A percentile compares a stretch with the other conserved stretches of the same genome.
Evolutionary conservation across 257 asterid genomes (phyloP).

Genomic region (Pogostemon cablin): DNA sequence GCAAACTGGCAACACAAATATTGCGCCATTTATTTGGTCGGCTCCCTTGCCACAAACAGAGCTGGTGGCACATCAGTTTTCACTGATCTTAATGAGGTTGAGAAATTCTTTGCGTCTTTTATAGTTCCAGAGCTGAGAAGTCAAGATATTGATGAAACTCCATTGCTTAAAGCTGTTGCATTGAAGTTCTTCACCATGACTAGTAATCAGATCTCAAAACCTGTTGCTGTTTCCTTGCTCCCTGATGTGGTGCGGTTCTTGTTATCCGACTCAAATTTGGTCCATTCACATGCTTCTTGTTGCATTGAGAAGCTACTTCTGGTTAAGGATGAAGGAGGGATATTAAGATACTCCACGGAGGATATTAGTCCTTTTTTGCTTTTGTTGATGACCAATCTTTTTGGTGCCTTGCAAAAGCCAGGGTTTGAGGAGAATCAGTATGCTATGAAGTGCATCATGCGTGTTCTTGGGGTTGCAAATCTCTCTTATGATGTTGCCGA

Average conservation of each 20-base stretch:
- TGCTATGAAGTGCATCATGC: conserved; percentile 94
- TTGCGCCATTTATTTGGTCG: conserved; percentile 88
- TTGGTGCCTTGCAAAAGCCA: conserved; percentile 75
- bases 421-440: conserved; percentile 97
- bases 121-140: conserved; percentile 87
- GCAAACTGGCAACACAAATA: conserved; percentile 94
- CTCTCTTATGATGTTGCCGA: conserved; percentile 73
- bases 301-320: conserved; percentile 91
- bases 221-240: conserved; percentile 64
- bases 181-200: conserved; percentile 91
- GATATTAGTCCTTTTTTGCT: conserved; percentile 76
- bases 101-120: conserved; percentile 75
- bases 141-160: conserved; percentile 71
- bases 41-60: conserved; percentile 85
- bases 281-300: conserved; percentile 94
- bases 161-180: conserved; percentile 92
- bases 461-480: conserved; percentile 88
- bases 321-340: conserved; percentile 80
- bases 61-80: conserved; percentile 76
- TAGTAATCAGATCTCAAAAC: conserved; percentile 76
- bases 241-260: conserved; percentile 85
- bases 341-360: conserved; percentile 66
- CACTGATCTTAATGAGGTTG: conserved; percentile 87
- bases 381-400: conserved; percentile 75
- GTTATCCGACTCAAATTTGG: conserved; percentile 75